Percentiles rank a stretch among this genome's conserved stretches.
These are phyloP conservation scores for Zygnema circumcarinatum DNA, from an alignment of 139 green algal species.

Conservation along the genomic window DNA sequence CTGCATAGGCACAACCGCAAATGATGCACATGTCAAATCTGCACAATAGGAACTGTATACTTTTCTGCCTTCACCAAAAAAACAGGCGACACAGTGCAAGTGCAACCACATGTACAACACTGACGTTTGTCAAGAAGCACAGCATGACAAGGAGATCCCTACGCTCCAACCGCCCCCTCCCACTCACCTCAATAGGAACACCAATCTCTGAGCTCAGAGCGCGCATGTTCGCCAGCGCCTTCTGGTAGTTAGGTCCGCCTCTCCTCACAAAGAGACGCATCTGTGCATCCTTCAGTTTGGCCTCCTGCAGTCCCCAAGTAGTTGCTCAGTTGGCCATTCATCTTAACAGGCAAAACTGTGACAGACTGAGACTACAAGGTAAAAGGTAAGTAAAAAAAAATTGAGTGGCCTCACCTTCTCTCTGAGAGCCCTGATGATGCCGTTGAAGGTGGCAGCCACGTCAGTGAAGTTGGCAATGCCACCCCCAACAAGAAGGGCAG, in stretches of 20 bases:
- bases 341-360: not conserved
- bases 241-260: conserved; percentile 89
- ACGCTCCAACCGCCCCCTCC: too few species aligned
- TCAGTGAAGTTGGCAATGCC: conserved; percentile 97
- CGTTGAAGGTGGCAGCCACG: conserved; percentile 91
- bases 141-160: too few species aligned
- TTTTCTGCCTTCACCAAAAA: too few species aligned
- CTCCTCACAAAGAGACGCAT: conserved; percentile 86
- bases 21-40: conserved; percentile 9
- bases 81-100: not conserved
- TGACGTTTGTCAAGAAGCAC: too few species aligned
- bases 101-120: not conserved
- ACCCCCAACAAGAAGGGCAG: conserved; percentile 87
- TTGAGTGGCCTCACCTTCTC: conserved; percentile 57
- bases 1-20: too few species aligned
- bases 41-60: conserved; percentile 1
- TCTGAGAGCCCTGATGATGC: conserved; percentile 83
- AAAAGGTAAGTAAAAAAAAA: not conserved
- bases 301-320: conserved; percentile 58
- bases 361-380: too few species aligned
- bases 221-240: conserved; percentile 80
- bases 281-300: conserved; percentile 71
- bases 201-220: conserved; percentile 74
- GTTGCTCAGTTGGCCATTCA: conserved; percentile 44
- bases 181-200: conserved; percentile 72